A percentile compares a stretch with the other conserved stretches of the same genome.
Evolutionary conservation across 331 rosid genomes (phyloP).

Genomic region (Prunus yedoensis): DNA sequence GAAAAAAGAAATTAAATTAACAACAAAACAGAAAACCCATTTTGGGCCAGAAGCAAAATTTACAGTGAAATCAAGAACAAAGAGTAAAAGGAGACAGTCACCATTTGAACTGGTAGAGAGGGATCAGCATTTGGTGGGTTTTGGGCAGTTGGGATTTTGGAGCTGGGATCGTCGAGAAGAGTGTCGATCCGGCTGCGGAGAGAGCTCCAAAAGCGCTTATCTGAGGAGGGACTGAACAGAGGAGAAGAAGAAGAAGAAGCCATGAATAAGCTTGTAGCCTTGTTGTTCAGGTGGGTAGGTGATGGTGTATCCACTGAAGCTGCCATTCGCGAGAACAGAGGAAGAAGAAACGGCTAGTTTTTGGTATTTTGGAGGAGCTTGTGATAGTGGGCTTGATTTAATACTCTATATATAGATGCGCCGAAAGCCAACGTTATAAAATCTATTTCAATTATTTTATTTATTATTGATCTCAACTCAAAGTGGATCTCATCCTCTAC

Average conservation of each 20-base stretch:
- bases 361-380: slow-evolving; percentile 28
- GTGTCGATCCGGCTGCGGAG: slow-evolving; percentile 53
- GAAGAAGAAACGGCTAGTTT: slow-evolving; percentile 75
- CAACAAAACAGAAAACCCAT: slow-evolving; percentile 12
- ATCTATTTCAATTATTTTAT: neutral
- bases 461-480: slow-evolving; percentile 1
- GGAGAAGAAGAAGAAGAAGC: slow-evolving; percentile 45
- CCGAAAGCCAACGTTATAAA: slow-evolving; percentile 50
- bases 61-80: too few species aligned
- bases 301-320: slow-evolving; percentile 56
- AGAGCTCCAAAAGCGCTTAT: slow-evolving; percentile 73
- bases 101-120: slow-evolving; percentile 22
- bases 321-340: slow-evolving; percentile 36
- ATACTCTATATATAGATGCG: slow-evolving; percentile 12
- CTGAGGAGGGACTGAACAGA: slow-evolving; percentile 65
- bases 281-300: slow-evolving; percentile 43
- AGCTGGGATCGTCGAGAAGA: slow-evolving; percentile 38
- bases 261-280: slow-evolving; percentile 24
- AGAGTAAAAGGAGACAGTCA: slow-evolving; percentile 15
- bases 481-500: slow-evolving; percentile 18
- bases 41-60: too few species aligned
- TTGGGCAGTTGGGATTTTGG: slow-evolving; percentile 18
- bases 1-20: neutral
- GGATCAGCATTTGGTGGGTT: slow-evolving; percentile 17
- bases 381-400: slow-evolving; percentile 15